Evolutionary conservation across 202 grass and related monocot genomes (phyloP).

Genomic region (Elaeis oleifera): DNA sequence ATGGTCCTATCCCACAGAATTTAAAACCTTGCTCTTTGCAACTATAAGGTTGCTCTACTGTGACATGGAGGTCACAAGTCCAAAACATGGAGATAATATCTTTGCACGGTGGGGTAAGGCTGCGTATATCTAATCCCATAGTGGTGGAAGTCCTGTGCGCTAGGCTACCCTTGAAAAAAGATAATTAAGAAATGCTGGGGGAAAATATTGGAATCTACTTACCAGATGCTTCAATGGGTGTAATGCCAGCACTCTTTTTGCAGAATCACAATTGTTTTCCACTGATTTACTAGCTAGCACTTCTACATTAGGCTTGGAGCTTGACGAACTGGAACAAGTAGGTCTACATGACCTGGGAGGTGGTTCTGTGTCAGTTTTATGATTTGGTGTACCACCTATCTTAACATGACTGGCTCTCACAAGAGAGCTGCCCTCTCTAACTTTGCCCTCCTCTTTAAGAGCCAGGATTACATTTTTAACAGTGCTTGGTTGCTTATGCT

Average conservation of each 20-base stretch:
- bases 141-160: too few species aligned
- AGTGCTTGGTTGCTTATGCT: slow-evolving; percentile 51
- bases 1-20: too few species aligned
- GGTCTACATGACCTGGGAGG: slow-evolving; percentile 43
- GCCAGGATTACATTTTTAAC: slow-evolving; percentile 55
- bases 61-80: neutral
- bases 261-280: slow-evolving; percentile 38
- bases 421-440: slow-evolving; percentile 62
- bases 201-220: slow-evolving; percentile 22
- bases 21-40: too few species aligned
- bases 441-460: slow-evolving; percentile 58
- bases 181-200: too few species aligned
- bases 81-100: neutral
- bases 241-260: slow-evolving; percentile 38
- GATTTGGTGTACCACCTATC: slow-evolving; percentile 42
- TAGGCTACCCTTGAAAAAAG: too few species aligned
- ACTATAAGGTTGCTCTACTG: too few species aligned
- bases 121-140: too few species aligned
- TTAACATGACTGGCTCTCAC: slow-evolving; percentile 46
- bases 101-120: too few species aligned
- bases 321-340: slow-evolving; percentile 50
- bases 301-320: slow-evolving; percentile 50
- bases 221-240: slow-evolving; percentile 63
- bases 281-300: slow-evolving; percentile 36
- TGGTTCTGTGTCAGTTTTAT: slow-evolving; percentile 39